phyloP scores from a whole-genome alignment of 257 asterid genomes.

The Solanum microdontum region DNA sequence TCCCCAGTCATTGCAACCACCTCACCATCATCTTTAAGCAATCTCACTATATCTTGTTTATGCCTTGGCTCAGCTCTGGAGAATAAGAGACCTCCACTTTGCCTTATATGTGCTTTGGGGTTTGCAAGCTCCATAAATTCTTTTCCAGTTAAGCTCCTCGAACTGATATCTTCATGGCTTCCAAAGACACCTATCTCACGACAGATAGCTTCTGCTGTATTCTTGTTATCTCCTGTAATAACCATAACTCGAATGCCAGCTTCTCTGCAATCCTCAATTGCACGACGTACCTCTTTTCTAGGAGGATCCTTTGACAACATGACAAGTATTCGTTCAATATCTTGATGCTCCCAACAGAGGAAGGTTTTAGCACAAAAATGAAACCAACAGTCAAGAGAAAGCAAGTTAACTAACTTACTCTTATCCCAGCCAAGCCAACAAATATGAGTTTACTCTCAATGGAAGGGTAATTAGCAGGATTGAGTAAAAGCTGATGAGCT shows the following conservation, averaged over 20 bases:
- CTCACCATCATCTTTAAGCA: constrained; percentile 93
- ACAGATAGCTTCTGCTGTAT: constrained; percentile 96
- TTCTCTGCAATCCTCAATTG: constrained; percentile 87
- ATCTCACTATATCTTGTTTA: constrained; percentile 94
- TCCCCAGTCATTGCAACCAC: constrained; percentile 99
- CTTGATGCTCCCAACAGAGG: background rate
- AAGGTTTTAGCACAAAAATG: background rate
- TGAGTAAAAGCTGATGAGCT: constrained; percentile 67
- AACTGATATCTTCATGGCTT: constrained; percentile 50
- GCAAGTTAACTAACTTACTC: constrained; percentile 47
- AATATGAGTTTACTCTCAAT: constrained; percentile 81
- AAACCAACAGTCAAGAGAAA: background rate
- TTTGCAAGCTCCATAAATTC: constrained; percentile 66
- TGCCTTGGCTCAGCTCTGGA: constrained; percentile 99
- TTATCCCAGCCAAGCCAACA: constrained; percentile 86
- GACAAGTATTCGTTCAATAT: background rate
- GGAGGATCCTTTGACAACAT: constrained; percentile 73
- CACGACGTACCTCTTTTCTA: constrained; percentile 88
- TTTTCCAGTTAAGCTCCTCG: constrained; percentile 83
- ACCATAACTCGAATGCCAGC: constrained; percentile 99
- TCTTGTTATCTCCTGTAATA: constrained; percentile 91
- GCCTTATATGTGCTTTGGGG: constrained; percentile 51
- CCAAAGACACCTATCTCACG: constrained; percentile 95
- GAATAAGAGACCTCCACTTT: constrained; percentile 81
- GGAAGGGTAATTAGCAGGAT: constrained; percentile 76